phyloP scores from a whole-genome alignment of 2,329 filamentous ascomycete genomes.

The Sporothrix globosa region DNA sequence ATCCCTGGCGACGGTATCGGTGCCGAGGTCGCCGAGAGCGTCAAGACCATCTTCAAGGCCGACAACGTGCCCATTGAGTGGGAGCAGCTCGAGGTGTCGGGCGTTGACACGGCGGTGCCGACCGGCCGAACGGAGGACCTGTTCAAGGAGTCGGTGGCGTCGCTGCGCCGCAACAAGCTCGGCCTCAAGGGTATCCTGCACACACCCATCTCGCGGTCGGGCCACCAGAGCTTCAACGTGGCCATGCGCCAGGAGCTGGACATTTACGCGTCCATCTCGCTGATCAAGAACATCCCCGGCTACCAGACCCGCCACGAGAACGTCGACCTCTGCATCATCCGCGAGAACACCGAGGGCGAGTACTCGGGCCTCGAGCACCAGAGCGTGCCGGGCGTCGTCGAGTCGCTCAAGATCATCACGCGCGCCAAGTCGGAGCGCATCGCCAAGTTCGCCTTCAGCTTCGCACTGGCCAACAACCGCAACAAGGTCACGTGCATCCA shows the following conservation, averaged over 20 bases:
- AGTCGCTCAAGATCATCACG: constrained; percentile 99
- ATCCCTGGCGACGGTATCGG: constrained; percentile 99
- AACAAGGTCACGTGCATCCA: constrained; percentile 99
- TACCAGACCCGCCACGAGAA: constrained; percentile 97
- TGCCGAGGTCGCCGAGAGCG: constrained; percentile 94
- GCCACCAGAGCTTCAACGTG: constrained; percentile 99
- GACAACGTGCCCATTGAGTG: constrained; percentile 98
- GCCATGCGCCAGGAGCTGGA: constrained; percentile 98
- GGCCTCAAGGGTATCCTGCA: constrained; percentile 98
- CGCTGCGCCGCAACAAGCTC: constrained; percentile 97
- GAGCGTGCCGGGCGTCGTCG: constrained; percentile 92
- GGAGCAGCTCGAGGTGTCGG: constrained; percentile 96
- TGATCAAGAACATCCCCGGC: constrained; percentile 99
- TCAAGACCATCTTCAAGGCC: constrained; percentile 99
- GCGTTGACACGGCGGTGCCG: constrained; percentile 74
- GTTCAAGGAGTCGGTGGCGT: constrained; percentile 93
- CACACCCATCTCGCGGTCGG: constrained; percentile 93
- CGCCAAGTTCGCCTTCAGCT: constrained; percentile 97
- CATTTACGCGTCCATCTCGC: constrained; percentile 96
- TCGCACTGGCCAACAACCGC: constrained; percentile 96
- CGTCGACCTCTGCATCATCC: constrained; percentile 98
- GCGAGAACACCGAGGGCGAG: constrained; percentile 99
- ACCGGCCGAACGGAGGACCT: constrained; percentile 86
- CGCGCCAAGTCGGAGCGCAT: constrained; percentile 99
- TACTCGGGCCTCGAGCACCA: constrained; percentile 99